A percentile compares a stretch with the other conserved stretches of the same genome.
Evolutionary conservation across 225 moss, liverwort and hornwort species (phyloP).

Genomic region (Takakia lepidozioides): DNA sequence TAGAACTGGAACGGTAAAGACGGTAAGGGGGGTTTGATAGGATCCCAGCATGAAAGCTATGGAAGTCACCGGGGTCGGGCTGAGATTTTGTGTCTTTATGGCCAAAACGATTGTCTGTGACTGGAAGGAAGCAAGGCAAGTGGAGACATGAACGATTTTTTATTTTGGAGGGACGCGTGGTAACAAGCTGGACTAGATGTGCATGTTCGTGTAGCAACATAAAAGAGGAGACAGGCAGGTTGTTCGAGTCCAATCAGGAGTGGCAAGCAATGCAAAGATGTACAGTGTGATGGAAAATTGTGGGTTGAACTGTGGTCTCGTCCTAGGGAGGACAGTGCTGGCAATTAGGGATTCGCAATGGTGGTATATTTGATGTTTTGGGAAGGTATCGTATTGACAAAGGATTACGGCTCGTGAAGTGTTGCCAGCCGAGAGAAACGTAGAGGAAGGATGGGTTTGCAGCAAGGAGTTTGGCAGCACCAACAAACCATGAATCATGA

Average conservation of each 20-base stretch:
- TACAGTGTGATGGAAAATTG: slow-evolving; percentile 2
- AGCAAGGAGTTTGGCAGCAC: slow-evolving; percentile 71
- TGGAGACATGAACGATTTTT: slow-evolving; percentile 12
- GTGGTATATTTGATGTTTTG: slow-evolving; percentile 26
- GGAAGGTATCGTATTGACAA: slow-evolving; percentile 11
- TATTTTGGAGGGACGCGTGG: slow-evolving; percentile 9
- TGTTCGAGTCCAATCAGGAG: neutral
- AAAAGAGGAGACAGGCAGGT: no score
- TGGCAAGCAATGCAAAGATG: neutral
- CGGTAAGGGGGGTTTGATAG: slow-evolving; percentile 10
- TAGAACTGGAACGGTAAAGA: no score
- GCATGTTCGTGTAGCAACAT: no score
- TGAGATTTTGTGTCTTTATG: slow-evolving; percentile 2
- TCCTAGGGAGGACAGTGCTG: no score
- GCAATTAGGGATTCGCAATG: slow-evolving; percentile 12
- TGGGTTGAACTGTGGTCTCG: slow-evolving; percentile 12
- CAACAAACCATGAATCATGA: slow-evolving; percentile 31
- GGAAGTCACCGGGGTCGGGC: slow-evolving; percentile 7
- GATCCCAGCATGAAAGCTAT: slow-evolving; percentile 10
- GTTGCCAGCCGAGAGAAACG: slow-evolving; percentile 13
- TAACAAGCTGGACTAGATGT: slow-evolving; percentile 3
- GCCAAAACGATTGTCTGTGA: no score
- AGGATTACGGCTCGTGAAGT: slow-evolving; percentile 10
- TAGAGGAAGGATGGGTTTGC: slow-evolving; percentile 57
- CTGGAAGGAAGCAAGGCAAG: slow-evolving; percentile 13